These are phyloP conservation scores for Ochetophila trinervis DNA, from an alignment of 306 rosid species.

Conservation along the genomic window DNA sequence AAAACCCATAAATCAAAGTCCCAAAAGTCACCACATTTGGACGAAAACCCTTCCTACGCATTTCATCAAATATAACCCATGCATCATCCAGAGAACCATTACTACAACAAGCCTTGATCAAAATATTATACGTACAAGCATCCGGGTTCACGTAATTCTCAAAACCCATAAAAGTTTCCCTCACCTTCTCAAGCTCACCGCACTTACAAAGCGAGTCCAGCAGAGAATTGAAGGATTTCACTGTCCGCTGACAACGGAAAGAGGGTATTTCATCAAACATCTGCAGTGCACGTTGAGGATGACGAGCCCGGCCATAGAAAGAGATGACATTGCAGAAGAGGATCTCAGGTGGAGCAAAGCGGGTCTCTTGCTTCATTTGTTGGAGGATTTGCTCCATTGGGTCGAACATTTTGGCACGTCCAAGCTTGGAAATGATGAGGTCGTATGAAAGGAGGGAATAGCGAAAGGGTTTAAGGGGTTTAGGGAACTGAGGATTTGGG, in stretches of 20 bases:
- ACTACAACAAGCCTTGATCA: conserved; percentile 39
- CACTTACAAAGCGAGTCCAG: conserved; percentile 47
- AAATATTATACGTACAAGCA: conserved; percentile 62
- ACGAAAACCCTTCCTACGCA: conserved; percentile 31
- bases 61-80: conserved; percentile 52
- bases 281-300: conserved; percentile 49
- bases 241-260: conserved; percentile 48
- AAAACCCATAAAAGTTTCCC: conserved; percentile 19
- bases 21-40: conserved; percentile 57
- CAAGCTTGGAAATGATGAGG: conserved; percentile 75
- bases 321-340: conserved; percentile 73
- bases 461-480: conserved; percentile 39
- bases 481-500: conserved; percentile 32
- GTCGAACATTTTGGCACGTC: conserved; percentile 69
- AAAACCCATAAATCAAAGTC: conserved; percentile 49
- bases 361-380: conserved; percentile 46
- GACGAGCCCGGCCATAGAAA: conserved; percentile 61
- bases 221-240: conserved; percentile 62
- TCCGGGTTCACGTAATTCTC: conserved; percentile 40
- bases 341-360: conserved; percentile 46
- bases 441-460: conserved; percentile 64
- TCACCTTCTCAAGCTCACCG: conserved; percentile 35
- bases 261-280: conserved; percentile 48
- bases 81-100: conserved; percentile 34
- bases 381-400: conserved; percentile 64